Evolutionary conservation across 2,329 filamentous ascomycete genomes (phyloP).

Genomic region (Leptographium wingfieldii): DNA sequence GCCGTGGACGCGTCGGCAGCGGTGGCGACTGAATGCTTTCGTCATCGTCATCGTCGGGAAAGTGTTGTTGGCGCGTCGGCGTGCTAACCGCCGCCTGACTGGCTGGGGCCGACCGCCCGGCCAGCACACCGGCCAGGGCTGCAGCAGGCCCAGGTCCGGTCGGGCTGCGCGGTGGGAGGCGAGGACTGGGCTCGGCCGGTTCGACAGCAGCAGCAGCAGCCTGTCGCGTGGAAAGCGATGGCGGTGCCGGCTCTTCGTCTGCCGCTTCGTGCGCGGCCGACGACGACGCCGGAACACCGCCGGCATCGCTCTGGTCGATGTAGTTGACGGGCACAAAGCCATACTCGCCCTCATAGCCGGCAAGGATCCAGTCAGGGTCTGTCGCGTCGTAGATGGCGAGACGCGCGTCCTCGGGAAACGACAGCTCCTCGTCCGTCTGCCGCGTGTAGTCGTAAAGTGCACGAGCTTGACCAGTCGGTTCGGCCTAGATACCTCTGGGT

Average conservation of each 20-base stretch:
- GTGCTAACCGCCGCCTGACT: slow-evolving; percentile 35
- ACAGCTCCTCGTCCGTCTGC: slow-evolving; percentile 95
- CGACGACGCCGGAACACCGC: slow-evolving; percentile 9
- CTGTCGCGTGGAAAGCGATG: slow-evolving; percentile 32
- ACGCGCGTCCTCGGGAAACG: slow-evolving; percentile 77
- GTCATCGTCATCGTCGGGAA: slow-evolving; percentile 57
- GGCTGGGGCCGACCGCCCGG: slow-evolving; percentile 30
- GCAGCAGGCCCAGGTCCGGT: slow-evolving; percentile 17
- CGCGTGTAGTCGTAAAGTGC: slow-evolving; percentile 97
- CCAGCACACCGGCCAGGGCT: slow-evolving; percentile 44
- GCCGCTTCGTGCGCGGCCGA: slow-evolving; percentile 29
- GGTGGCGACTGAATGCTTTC: slow-evolving; percentile 45
- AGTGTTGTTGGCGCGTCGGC: slow-evolving; percentile 40
- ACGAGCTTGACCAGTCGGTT: slow-evolving; percentile 53
- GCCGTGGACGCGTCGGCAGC: slow-evolving; percentile 50
- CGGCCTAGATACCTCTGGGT: slow-evolving; percentile 29
- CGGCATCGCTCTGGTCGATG: slow-evolving; percentile 45
- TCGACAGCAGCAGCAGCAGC: slow-evolving; percentile 16
- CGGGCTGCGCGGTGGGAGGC: slow-evolving; percentile 25
- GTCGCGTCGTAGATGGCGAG: slow-evolving; percentile 80
- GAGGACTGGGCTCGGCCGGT: slow-evolving; percentile 25
- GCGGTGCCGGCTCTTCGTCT: slow-evolving; percentile 24
- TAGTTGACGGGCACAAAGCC: slow-evolving; percentile 96
- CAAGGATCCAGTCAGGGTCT: slow-evolving; percentile 93
- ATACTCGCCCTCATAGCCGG: slow-evolving; percentile 71